A percentile compares a stretch with the other conserved stretches of the same genome.
Evolutionary conservation across 768 basidiomycete species (phyloP).

Genomic region (Boletus sp.): DNA sequence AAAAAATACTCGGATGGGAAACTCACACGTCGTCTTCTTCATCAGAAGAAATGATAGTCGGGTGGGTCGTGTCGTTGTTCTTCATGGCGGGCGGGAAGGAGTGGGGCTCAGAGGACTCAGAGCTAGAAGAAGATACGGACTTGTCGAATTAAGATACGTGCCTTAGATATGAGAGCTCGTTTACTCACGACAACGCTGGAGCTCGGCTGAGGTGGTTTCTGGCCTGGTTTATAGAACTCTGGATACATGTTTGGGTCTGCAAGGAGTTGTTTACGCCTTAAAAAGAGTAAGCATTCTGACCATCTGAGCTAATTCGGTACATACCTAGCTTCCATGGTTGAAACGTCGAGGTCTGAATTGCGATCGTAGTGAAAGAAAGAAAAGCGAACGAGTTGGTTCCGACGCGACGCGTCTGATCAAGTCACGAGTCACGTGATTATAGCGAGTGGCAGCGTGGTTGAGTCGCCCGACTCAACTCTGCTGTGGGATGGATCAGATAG

Average conservation of each 20-base stretch:
- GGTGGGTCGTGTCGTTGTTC: constrained; percentile 6
- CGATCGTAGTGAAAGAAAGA: constrained; percentile 4
- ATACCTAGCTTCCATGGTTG: constrained; percentile 29
- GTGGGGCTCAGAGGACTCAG: constrained; percentile 17
- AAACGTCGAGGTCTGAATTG: background rate
- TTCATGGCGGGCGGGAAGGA: constrained; percentile 13
- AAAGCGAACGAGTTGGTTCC: background rate
- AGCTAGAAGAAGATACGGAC: constrained; percentile 25
- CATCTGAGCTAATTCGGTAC: background rate
- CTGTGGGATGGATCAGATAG: too few species aligned
- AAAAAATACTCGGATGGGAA: background rate
- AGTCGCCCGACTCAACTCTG: too few species aligned
- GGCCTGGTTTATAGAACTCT: constrained; percentile 26
- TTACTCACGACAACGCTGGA: constrained; percentile 23
- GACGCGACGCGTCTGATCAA: constrained; percentile 23
- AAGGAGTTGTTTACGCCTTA: constrained; percentile 28
- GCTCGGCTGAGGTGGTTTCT: constrained; percentile 7
- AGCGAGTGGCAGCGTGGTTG: too few species aligned
- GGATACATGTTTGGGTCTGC: constrained; percentile 27
- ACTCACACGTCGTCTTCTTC: constrained; percentile 23
- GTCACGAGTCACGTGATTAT: constrained; percentile 18
- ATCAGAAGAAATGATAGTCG: constrained; percentile 31
- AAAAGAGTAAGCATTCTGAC: background rate
- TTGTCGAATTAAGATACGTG: background rate
- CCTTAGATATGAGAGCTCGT: background rate